phyloP scores from a whole-genome alignment of 441 rosid genomes.

The Metrosideros polymorpha region DNA sequence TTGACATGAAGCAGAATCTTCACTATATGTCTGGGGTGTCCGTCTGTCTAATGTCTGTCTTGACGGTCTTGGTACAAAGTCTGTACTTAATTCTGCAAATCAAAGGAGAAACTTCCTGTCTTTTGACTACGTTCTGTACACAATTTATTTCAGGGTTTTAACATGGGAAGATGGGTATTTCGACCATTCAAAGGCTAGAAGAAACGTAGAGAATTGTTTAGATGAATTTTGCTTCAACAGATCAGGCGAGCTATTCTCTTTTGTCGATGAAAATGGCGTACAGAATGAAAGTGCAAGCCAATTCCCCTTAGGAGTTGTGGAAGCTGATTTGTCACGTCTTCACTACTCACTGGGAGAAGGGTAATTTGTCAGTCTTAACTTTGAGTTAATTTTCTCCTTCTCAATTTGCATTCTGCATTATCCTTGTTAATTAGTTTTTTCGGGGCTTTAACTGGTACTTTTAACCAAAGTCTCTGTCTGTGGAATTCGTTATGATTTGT shows the following conservation, averaged over 20 bases:
- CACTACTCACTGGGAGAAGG: conserved; percentile 44
- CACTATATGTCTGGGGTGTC: background rate
- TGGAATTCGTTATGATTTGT: background rate
- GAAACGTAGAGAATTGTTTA: background rate
- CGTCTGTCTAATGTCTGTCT: background rate
- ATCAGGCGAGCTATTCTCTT: conserved; percentile 8
- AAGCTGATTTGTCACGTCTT: conserved; percentile 29
- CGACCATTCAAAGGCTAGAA: conserved; percentile 23
- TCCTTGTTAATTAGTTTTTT: background rate
- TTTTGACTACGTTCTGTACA: background rate
- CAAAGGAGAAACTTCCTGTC: background rate
- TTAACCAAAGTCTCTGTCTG: background rate
- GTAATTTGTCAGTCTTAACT: conserved; percentile 21
- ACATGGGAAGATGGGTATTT: conserved; percentile 54
- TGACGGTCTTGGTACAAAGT: background rate
- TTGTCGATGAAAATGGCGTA: conserved; percentile 4
- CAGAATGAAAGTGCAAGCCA: conserved; percentile 12
- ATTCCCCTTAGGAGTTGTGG: conserved; percentile 15
- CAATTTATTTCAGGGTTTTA: conserved; percentile 29
- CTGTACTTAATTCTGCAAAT: background rate
- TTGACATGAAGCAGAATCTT: background rate
- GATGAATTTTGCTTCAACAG: conserved; percentile 3
- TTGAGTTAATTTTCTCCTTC: background rate
- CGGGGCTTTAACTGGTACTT: background rate
- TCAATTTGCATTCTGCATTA: background rate